Evolutionary conservation across 495 filamentous ascomycete genomes (phyloP).

Genomic region (Arthonia radiata): DNA sequence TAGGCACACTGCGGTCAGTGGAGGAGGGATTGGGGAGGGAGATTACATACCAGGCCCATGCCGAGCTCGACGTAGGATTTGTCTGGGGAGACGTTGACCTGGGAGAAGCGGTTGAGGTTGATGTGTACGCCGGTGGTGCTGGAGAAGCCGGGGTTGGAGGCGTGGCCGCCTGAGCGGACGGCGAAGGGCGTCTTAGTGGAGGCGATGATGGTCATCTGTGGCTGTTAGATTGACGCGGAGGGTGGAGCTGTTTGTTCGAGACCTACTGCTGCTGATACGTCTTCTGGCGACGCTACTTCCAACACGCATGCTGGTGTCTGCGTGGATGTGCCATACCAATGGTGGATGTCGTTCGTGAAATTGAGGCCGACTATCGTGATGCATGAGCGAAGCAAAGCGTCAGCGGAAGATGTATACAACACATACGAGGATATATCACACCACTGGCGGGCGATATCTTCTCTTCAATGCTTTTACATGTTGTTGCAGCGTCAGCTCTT

Average conservation of each 20-base stretch:
- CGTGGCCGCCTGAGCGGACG: slow-evolving; percentile 6
- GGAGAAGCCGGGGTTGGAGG: slow-evolving; percentile 6
- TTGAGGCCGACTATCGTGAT: no score
- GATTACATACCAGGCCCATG: slow-evolving; percentile 3
- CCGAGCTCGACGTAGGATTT: slow-evolving; percentile 4
- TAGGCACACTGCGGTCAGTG: background rate
- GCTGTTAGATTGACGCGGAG: background rate
- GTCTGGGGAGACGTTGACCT: slow-evolving; percentile 2
- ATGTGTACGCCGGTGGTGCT: slow-evolving; percentile 5
- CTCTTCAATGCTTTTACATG: no score
- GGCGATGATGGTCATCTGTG: slow-evolving; percentile 3
- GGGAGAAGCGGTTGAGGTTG: slow-evolving; percentile 2
- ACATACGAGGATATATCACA: no score
- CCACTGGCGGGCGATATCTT: no score
- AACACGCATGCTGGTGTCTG: slow-evolving; percentile 4
- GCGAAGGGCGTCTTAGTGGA: slow-evolving; percentile 4
- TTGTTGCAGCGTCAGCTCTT: no score
- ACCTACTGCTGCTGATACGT: slow-evolving; percentile 2
- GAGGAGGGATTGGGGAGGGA: background rate
- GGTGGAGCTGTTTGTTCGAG: no score
- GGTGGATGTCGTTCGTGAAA: slow-evolving; percentile 2
- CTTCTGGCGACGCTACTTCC: slow-evolving; percentile 3
- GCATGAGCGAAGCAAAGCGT: no score
- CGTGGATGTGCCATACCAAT: slow-evolving; percentile 4
- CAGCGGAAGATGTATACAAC: no score